A percentile compares a stretch with the other conserved stretches of the same genome.
These are phyloP conservation scores for Yarrowia osloensis DNA, from an alignment of 805 yeast species.

Conservation along the genomic window DNA sequence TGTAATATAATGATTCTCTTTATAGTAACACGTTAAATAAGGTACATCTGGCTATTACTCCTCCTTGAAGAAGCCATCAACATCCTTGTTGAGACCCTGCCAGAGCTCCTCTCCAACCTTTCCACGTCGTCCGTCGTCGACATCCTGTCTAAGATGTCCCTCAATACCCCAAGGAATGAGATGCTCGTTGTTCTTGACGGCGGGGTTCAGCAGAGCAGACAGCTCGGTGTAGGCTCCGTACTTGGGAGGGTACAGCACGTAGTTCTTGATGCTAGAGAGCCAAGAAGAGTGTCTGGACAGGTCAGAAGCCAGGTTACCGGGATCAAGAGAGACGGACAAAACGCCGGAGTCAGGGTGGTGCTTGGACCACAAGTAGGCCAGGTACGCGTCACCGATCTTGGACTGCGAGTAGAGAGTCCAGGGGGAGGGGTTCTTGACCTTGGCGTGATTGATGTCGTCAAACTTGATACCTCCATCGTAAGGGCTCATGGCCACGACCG, in stretches of 20 bases:
- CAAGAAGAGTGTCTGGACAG: conserved; percentile 40
- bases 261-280: conserved; percentile 5
- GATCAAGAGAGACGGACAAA: conserved; percentile 46
- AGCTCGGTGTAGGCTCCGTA: conserved; percentile 53
- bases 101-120: conserved; percentile 44
- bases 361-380: conserved; percentile 45
- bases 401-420: conserved; percentile 47
- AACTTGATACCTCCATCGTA: conserved; percentile 44
- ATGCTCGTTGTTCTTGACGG: conserved; percentile 45
- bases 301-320: conserved; percentile 47
- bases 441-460: conserved; percentile 42
- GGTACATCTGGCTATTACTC: background rate
- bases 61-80: conserved; percentile 9
- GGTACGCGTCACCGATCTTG: conserved; percentile 48
- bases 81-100: conserved; percentile 43
- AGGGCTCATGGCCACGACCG: conserved; percentile 43
- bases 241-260: conserved; percentile 36
- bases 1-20: background rate
- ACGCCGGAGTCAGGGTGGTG: conserved; percentile 43
- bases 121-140: conserved; percentile 42
- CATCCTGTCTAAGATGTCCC: conserved; percentile 46
- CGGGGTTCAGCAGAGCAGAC: conserved; percentile 49
- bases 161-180: conserved; percentile 50
- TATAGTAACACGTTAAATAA: background rate
- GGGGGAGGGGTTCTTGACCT: conserved; percentile 31